A percentile compares a stretch with the other conserved stretches of the same genome.
phyloP scores from a whole-genome alignment of 805 yeast species.

The Suhomyces sp. region DNA sequence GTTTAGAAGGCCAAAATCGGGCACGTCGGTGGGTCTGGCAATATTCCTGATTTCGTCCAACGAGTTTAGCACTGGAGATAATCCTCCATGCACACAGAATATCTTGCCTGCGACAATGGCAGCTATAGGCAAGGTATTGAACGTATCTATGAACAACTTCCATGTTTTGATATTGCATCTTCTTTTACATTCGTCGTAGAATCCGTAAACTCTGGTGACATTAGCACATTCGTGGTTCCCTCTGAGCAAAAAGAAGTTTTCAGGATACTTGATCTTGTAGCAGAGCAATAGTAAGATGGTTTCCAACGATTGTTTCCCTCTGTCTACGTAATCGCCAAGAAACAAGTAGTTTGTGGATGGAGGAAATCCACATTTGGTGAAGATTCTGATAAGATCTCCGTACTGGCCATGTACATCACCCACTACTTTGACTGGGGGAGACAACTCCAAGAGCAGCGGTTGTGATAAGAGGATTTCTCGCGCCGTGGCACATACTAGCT shows the following conservation, averaged over 20 bases:
- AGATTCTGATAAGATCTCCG: slow-evolving; percentile 83
- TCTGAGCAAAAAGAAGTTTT: slow-evolving; percentile 85
- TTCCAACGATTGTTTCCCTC: slow-evolving; percentile 95
- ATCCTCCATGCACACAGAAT: slow-evolving; percentile 86
- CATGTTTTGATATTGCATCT: slow-evolving; percentile 89
- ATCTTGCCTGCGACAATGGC: slow-evolving; percentile 95
- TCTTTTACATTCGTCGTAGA: slow-evolving; percentile 96
- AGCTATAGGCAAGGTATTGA: slow-evolving; percentile 92
- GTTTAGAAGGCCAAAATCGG: slow-evolving; percentile 75
- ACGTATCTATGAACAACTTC: slow-evolving; percentile 91
- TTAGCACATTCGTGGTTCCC: slow-evolving; percentile 98
- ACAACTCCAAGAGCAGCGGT: slow-evolving; percentile 83
- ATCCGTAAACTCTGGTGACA: slow-evolving; percentile 94
- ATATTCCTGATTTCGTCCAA: slow-evolving; percentile 74
- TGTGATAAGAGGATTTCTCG: slow-evolving; percentile 87
- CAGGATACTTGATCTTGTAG: slow-evolving; percentile 95
- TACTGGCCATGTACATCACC: slow-evolving; percentile 98
- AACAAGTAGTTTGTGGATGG: slow-evolving; percentile 90
- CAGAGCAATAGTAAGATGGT: slow-evolving; percentile 84
- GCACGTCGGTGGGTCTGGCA: slow-evolving; percentile 82
- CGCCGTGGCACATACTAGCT: slow-evolving; percentile 79
- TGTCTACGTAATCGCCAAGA: slow-evolving; percentile 94
- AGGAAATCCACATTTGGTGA: slow-evolving; percentile 96
- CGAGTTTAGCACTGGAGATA: slow-evolving; percentile 68
- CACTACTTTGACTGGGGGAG: slow-evolving; percentile 82